A percentile compares a stretch with the other conserved stretches of the same genome.
Conservation (phyloP, 495 filamentous ascomycete genomes). For the Cercophora newfieldiana region DNA sequence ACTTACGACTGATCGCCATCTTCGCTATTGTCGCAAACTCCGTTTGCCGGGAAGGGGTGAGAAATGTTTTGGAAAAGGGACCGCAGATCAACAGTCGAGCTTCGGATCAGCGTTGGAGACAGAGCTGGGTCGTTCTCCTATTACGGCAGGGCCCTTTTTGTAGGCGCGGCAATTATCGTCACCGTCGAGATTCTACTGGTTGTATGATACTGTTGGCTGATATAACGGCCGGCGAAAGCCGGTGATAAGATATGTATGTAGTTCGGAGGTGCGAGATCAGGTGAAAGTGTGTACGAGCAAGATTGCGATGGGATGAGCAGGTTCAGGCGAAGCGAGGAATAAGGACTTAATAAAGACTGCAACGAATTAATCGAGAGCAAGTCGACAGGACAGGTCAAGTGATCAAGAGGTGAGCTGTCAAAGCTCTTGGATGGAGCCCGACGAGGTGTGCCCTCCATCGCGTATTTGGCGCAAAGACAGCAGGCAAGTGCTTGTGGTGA, state of each 20-base stretch:
- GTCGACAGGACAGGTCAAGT: not conserved
- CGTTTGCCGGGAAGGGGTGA: not conserved
- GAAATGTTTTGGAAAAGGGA: not conserved
- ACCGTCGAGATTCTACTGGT: not conserved
- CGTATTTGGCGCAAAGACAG: not conserved
- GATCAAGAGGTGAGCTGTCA: not conserved
- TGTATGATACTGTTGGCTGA: not conserved
- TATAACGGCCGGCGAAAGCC: not conserved
- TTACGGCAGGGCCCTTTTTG: too few species aligned
- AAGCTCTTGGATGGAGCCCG: not conserved
- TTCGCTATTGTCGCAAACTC: constrained; percentile 1
- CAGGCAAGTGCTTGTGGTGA: not conserved
- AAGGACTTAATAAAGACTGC: not conserved
- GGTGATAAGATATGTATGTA: not conserved
- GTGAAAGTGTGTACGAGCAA: not conserved
- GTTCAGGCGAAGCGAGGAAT: not conserved
- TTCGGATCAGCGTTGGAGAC: too few species aligned
- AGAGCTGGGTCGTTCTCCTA: too few species aligned
- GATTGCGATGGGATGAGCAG: not conserved
- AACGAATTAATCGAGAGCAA: not conserved
- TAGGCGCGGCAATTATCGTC: not conserved
- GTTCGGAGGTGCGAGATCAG: not conserved
- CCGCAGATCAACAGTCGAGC: not conserved
- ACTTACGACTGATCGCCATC: constrained; percentile 25
- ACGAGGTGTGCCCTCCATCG: not conserved